A percentile compares a stretch with the other conserved stretches of the same genome.
Evolutionary conservation across 352 stramenopile species (phyloP).

Genomic region (Bremia lactucae): DNA sequence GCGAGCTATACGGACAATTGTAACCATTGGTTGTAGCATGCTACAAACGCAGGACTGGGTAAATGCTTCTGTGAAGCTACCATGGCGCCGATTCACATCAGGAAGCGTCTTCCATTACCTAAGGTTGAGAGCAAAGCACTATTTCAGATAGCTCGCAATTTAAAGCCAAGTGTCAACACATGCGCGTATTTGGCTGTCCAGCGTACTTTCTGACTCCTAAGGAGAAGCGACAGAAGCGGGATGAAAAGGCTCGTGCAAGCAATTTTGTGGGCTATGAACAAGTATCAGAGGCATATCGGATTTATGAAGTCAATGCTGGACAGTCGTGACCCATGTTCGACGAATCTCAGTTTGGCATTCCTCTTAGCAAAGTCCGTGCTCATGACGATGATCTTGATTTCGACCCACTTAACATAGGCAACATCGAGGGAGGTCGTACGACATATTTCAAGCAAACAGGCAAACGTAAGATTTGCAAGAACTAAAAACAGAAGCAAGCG

Average conservation of each 20-base stretch:
- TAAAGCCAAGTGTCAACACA: constrained; percentile 9
- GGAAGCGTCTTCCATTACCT: too few species aligned
- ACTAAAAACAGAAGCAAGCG: background rate
- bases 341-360: background rate
- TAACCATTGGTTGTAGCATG: constrained; percentile 9
- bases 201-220: background rate
- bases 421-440: background rate
- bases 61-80: constrained; percentile 2
- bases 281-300: constrained; percentile 1
- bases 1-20: constrained; percentile 6
- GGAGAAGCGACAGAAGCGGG: constrained; percentile 5
- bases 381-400: background rate
- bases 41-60: constrained; percentile 7
- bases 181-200: background rate
- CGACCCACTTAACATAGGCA: background rate
- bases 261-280: background rate
- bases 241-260: constrained; percentile 1
- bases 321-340: background rate
- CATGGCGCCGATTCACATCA: constrained; percentile 1
- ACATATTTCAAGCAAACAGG: background rate
- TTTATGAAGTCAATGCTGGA: constrained; percentile 1
- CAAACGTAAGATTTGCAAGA: background rate
- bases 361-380: background rate
- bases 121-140: too few species aligned
- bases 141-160: constrained; percentile 1